Evolutionary conservation across 768 basidiomycete genomes (phyloP), one percentile per base, ranked within the genome.

Genomic region (Austroboletus festivus): DNA sequence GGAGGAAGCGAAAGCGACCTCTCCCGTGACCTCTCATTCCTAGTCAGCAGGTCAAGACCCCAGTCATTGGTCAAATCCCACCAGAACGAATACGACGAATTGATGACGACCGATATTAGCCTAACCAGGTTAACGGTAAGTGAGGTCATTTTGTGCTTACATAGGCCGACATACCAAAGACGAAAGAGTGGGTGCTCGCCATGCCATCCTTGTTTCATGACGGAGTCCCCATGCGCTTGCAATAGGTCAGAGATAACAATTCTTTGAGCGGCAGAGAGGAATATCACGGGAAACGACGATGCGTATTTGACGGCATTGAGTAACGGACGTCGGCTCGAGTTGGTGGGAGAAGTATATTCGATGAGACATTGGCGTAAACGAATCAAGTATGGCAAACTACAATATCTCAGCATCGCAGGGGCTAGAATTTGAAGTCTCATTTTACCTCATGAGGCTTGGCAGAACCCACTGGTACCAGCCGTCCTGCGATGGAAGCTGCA

Each of bases 11-110:
- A 59, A 38, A 77, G 67, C 23, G 71, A 51, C 73, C 12, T 72
- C 42, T 39, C 50, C 57, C 55, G 42, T 62, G 64, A 49, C 45
- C 52, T 52, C 47, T 64, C 51, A 31, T 61, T 56, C 24, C 64
- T 53, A 45, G 75, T 76, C 50, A 98, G 71, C 37, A 97, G 70
- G 38, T 83, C 80, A 46, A 99, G 75, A 5, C 96, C 96, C 94
- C 95, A 99, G 64, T 99, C 96, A 65, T 95, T 90, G 41, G 91
- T 93, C 37, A 98, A 79, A 68, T 98, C 96, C 96, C 96, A 99
- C 90, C 93, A 99, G 67, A 95, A 98, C 3, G 93, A 94, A 68
- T 92, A 99, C 24, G 89, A 65, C 3, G 94, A 95, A 68, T 98
- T 98, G 59, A 95, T 65, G 30, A 80, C 76, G 20, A 91, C 93